Base-by-base conservation (phyloP, 208 protist species). In the Strigomonas galati region DNA sequence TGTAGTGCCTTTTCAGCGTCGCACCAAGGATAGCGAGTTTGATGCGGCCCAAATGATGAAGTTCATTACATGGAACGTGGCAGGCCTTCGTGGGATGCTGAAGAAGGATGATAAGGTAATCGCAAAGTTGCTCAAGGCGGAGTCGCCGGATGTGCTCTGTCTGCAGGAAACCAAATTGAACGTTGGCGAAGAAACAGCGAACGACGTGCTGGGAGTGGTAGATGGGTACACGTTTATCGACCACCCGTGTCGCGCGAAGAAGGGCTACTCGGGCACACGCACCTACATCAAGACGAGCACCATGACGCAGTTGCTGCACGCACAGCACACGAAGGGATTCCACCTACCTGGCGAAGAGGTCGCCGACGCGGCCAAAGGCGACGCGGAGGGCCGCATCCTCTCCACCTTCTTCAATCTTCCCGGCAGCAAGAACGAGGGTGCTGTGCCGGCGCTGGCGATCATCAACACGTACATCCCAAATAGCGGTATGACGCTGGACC, bases 391-490 rank as follows among this genome's bases (percentile, higher is more conserved):
- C 10, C 89, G 95, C 17, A 68, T 95, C 10, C 69, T 97, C 31
- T 94, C 88, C 0, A 84, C 91, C n/a, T 92, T 94, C 23, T 79
- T 94, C 37, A 62, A 72, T 5, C 17, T 48, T 21, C 65, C 53
- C 21, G 57, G 43, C 26, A 58, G n/a, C 14, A 21, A 24, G 0
- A 49, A 62, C 15, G 54, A 48, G n/a, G 48, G 54, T 6, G 51
- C 60, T n/a, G 59, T 48, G 2, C 72, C 79, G 27, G 44, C 43
- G 19, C 49, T 98, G 7, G 88, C 85, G 17, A 40, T 98, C 0
- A 76, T 97, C 32, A 95, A 93, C 71, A 93, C 90, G 23, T 98
- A 98, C 76, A 83, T 98, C n/a, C 91, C 95, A 24, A 98, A 98
- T 76, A 86, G 90, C 49, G 93, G 95, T 21, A 89, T 94, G 74